Base-by-base conservation (phyloP, 2,329 filamentous ascomycete species). In the Tolypocladium nubicola region DNA sequence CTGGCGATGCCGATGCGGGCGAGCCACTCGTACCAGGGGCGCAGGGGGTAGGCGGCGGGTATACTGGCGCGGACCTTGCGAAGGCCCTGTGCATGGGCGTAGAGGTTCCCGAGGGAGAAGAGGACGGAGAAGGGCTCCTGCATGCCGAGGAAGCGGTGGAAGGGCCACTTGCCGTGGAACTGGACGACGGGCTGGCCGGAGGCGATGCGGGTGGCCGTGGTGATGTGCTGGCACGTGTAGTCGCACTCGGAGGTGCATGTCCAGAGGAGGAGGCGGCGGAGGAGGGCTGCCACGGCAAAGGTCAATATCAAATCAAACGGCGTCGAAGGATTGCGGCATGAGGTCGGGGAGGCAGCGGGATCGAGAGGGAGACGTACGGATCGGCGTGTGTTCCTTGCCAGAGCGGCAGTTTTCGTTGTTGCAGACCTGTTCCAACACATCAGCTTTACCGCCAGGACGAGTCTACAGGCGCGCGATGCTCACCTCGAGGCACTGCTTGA, bases 111-210 rank as follows among this genome's bases (percentile, higher is more conserved):
- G 55, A 96, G 79, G 62, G 89, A 96, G 79, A 97, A 99, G 68
- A 97, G 78, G 63, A 97, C 93, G 54, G 87, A 91, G 71, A 92
- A 90, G 59, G 93, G 91, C 76, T 99, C 94, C 75, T 99, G 94
- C 77, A 96, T 88, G 71, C 94, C 94, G 56, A 95, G 74, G 67
- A 97, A 81, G 63, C 94, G 89, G 71, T 86, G 79, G 75, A 99
- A 99, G 43, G 94, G 94, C 94, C 94, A 99, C 81, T 99, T 99
- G 38, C 94, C 94, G 76, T 99, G 91, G 78, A 92, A 99, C 75
- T 99, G 94, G 57, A 93, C 86, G 54, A 97, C 73, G 13, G 85
- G 81, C 37, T 84, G 82, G 59, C 84, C 81, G 61, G 81, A 77
- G 33, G 82, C 76, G 62, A 91, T 74, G 61, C 93, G 90, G 58